phyloP scores from a whole-genome alignment of 2,329 filamentous ascomycete species.

The Talaromyces islandicus region DNA sequence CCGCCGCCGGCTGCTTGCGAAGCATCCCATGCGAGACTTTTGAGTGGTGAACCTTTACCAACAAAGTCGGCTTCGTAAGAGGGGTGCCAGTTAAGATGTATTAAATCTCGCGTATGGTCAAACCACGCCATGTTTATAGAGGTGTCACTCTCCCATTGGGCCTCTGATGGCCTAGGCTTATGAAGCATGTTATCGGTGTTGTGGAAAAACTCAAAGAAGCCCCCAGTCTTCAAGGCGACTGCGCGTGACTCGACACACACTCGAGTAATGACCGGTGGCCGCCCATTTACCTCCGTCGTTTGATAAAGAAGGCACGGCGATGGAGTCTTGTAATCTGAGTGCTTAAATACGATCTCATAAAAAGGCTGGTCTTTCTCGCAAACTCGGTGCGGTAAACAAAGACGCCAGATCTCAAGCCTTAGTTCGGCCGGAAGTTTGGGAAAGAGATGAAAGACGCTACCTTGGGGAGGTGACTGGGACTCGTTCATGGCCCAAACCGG shows the following conservation, averaged over 20 bases:
- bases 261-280: conserved; percentile 3
- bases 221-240: neutral
- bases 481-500: neutral
- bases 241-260: conserved; percentile 3
- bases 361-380: neutral
- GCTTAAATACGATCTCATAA: neutral
- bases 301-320: conserved; percentile 1
- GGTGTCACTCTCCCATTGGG: neutral
- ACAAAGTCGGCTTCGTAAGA: neutral
- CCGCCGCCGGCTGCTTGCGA: neutral
- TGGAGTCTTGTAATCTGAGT: neutral
- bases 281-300: neutral
- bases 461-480: neutral
- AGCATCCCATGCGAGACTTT: neutral
- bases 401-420: conserved; percentile 1
- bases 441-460: neutral
- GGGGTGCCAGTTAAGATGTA: neutral
- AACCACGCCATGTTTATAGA: neutral
- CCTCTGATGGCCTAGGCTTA: neutral
- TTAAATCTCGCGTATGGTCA: neutral
- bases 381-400: neutral
- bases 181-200: neutral
- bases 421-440: neutral
- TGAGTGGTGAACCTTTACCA: neutral
- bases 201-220: neutral